Base-by-base conservation (phyloP, 495 filamentous ascomycete species). In the Bacidia rubella region DNA sequence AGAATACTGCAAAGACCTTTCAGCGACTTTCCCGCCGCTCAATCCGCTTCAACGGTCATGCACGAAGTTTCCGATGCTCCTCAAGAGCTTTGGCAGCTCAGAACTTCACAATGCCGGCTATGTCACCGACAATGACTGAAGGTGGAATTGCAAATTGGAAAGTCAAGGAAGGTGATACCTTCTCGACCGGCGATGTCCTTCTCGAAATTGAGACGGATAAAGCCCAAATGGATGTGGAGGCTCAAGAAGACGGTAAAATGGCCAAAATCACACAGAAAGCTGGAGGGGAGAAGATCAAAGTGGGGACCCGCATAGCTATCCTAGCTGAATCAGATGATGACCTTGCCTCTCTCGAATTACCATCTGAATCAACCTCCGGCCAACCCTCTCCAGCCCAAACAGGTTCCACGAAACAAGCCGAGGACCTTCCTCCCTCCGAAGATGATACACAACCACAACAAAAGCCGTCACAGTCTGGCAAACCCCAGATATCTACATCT, bases 141-240 rank as follows among this genome's bases (percentile, higher is more conserved):
- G 85, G 85, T 22, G 86, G 86, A 60, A 89, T 90, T 58, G 73
- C 81, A 21, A 74, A 60, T 49, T 90, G 85, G 85, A 82, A 75
- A 59, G 69, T 89, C 41, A 86, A 85, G 59, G 86, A 89, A 69
- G 84, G 68, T 58, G 84, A 86, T 51, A 75, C 78, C 39, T 90
- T 85, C 66, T 66, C 73, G 0, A 81, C 85, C 50, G 86, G 86
- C 32, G 86, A 90, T 64, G 86, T 89, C 21, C 70, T 90, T 11
- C 74, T 90, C 27, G 86, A 90, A 64, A 87, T 90, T 62, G 86
- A 90, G 68, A 90, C 86, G 24, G 86, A 90, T 66, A 90, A 90
- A 69, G 86, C 86, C 19, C 82, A 83, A 38, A 90, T 90, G 83
- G 86, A 90, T 55, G 86, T 90, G n/a, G 86, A 90, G 66, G 86